A percentile compares a stretch with the other conserved stretches of the same genome.
These are phyloP conservation scores for Parastagonospora nodorum DNA, from an alignment of 2,329 filamentous ascomycete species.

Conservation along the genomic window DNA sequence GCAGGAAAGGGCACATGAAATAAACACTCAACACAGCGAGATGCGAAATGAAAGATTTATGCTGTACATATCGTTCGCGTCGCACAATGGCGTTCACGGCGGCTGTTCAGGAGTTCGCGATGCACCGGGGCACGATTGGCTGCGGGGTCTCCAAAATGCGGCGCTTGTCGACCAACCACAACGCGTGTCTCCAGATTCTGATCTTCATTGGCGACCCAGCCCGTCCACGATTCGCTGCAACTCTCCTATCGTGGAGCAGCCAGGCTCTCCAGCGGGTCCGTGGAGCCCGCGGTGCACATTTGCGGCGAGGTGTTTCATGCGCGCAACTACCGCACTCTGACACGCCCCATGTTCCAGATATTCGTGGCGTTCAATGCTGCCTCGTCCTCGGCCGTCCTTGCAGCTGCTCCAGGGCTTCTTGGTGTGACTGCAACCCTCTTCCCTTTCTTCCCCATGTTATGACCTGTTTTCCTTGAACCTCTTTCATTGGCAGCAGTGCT, in stretches of 20 bases:
- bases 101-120: constrained; percentile 16
- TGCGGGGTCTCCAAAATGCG: constrained; percentile 15
- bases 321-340: constrained; percentile 26
- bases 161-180: constrained; percentile 24
- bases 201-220: not conserved
- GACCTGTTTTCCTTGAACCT: constrained; percentile 28
- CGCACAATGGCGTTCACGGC: constrained; percentile 14
- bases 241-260: constrained; percentile 15
- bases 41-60: constrained; percentile 29
- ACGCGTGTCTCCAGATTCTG: not conserved
- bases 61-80: constrained; percentile 23
- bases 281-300: constrained; percentile 17
- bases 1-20: constrained; percentile 14
- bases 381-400: constrained; percentile 32
- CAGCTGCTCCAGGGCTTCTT: constrained; percentile 30
- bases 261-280: constrained; percentile 22
- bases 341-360: constrained; percentile 37
- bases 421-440: constrained; percentile 34
- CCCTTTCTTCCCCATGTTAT: constrained; percentile 29
- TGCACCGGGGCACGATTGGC: constrained; percentile 28
- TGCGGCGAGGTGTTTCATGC: constrained; percentile 32
- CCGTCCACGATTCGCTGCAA: constrained; percentile 12
- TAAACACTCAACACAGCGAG: constrained; percentile 19
- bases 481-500: constrained; percentile 44
- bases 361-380: constrained; percentile 43